Base-by-base conservation (phyloP, 805 yeast species). In the Candida namnaoensis region DNA sequence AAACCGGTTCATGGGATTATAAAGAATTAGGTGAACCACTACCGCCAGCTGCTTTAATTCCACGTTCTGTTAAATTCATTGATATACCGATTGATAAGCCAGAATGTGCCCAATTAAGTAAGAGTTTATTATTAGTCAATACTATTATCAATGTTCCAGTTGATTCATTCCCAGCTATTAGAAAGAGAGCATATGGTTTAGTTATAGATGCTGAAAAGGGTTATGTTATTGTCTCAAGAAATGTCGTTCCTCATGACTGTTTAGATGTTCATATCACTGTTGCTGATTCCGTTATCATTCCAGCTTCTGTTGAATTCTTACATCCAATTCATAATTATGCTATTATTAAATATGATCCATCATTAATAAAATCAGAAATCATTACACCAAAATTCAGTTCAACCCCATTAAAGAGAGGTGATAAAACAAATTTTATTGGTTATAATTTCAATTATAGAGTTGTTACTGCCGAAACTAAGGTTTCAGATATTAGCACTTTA, bases 251-350 rank as follows among this genome's bases (percentile, higher is more conserved):
- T 7, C 95, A 88, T 62, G 95, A 85, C 50, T 66, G 72, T 51
- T 44, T 65, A 34, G 95, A 90, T 58, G 71, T 88, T 24, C 69
- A 76, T 38, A 72, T 90, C 19, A 79, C 90, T 3, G 76, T 90
- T 55, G 95, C 96, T 5, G 96, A 90, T 47, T 82, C 95, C 1
- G 76, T 86, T 23, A 77, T 81, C 48, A 72, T 88, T 12, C 87
- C 95, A 0, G 96, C 82, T 1, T 70, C 78, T 47, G 93, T 88
- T 25, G 79, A 79, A 23, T 90, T 88, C 51, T 65, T 87, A 53
- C 96, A 88, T 57, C 96, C 97, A 32, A 77, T 86, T 33, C 86
- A 82, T 51, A 88, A 88, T 50, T 88, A 83, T 60, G 88, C 95
- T 1, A 76, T 88, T 43, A 69, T 90, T 25, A 76, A 85, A 57